Base-by-base conservation (phyloP, 1,284 basidiomycete genomes). In the Tilletia setariae region DNA sequence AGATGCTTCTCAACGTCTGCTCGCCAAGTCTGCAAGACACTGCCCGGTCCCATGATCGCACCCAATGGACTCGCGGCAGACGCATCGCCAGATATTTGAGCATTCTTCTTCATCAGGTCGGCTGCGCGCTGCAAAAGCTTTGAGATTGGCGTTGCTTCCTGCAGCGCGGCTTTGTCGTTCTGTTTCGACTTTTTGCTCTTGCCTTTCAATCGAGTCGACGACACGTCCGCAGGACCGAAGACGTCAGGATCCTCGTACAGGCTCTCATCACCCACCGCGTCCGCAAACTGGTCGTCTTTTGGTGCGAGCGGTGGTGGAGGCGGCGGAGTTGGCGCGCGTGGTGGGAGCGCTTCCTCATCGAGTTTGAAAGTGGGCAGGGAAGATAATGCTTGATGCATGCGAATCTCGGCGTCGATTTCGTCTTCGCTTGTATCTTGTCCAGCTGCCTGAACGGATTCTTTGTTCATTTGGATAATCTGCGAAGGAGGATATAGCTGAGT, bases 1-100 rank as follows among this genome's bases (percentile, higher is more conserved):
- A 23, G 56, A n/a, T 61, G 56, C 56, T 61, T 25, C 15, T 30
- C 32, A 69, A 73, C 15, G 64, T n/a, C 11, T 19, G 13, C 1
- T 19, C 65, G 23, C 74, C 76, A 77, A 11, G 75, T 78, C 47
- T 73, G 73, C 4, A 79, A 64, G 28, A 74, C 75, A 53, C 78
- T 78, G 1, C 47, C 44, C 2, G 64, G 51, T 4, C 74, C 74
- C 69, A 79, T 73, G 66, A 76, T 68, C 1, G 42, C 65, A 32
- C 65, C 56, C 15, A 62, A 9, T 69, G 74, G 4, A 32, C 64
- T 30, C 72, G 46, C 7, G 49, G 62, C 8, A 64, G 61, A 23
- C 68, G 67, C 16, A 30, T 11, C 11, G 76, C 40, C 0, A 70
- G 67, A 25, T 66, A 69, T 15, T 49, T 25, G 23, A 28, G 21